These are phyloP conservation scores for Microsporum canis DNA, from an alignment of 2,329 filamentous ascomycete species.

Conservation along the genomic window DNA sequence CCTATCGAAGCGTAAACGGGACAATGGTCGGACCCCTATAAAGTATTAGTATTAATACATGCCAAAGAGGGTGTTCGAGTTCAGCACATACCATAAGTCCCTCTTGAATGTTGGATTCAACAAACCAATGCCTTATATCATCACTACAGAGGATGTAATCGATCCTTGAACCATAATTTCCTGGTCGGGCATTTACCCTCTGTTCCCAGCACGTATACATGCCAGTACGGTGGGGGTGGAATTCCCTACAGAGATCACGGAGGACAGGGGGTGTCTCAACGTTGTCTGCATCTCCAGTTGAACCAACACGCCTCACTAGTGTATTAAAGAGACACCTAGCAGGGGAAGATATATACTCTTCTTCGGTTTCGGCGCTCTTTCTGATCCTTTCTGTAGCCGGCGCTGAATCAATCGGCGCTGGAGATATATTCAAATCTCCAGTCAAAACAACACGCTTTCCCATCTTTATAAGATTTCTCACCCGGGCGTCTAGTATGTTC, in stretches of 20 bases:
- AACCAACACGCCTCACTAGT: constrained; percentile 61
- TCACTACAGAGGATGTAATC: constrained; percentile 84
- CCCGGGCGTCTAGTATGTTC: constrained; percentile 64
- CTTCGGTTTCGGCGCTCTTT: constrained; percentile 55
- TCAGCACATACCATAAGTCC: constrained; percentile 53
- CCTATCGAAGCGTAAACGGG: constrained; percentile 72
- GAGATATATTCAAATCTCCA: constrained; percentile 76
- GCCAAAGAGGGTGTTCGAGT: background rate
- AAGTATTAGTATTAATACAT: constrained; percentile 15
- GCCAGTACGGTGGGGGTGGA: constrained; percentile 64
- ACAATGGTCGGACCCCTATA: constrained; percentile 80
- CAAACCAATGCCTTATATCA: constrained; percentile 69
- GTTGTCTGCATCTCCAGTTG: constrained; percentile 55
- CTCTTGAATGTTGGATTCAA: constrained; percentile 76
- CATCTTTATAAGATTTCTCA: constrained; percentile 67
- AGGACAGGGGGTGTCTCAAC: constrained; percentile 60
- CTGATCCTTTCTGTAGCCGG: constrained; percentile 59
- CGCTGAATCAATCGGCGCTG: constrained; percentile 62
- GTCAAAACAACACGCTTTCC: constrained; percentile 79
- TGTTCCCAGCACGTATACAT: constrained; percentile 99
- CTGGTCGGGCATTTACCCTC: constrained; percentile 86
- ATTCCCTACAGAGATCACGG: constrained; percentile 72
- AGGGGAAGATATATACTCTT: constrained; percentile 62
- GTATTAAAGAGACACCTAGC: constrained; percentile 74
- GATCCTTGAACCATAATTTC: constrained; percentile 84